Conservation (phyloP, 2,329 filamentous ascomycete genomes). For the Daldinia eschscholtzii region DNA sequence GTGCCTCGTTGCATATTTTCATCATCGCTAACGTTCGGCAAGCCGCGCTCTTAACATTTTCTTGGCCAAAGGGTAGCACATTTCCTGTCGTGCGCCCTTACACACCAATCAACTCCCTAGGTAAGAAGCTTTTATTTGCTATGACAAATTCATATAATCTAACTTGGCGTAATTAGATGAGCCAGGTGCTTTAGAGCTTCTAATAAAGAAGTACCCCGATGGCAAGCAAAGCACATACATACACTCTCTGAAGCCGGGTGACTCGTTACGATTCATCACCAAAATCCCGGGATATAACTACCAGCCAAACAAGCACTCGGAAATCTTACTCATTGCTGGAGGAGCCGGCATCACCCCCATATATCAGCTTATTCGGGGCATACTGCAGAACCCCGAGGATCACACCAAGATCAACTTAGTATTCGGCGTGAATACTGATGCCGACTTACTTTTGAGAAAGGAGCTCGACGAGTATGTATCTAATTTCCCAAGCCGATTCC, state of each 20-base stretch:
- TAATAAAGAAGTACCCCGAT: constrained; percentile 76
- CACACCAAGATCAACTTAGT: constrained; percentile 73
- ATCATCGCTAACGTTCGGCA: constrained; percentile 29
- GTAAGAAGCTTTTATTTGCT: constrained; percentile 49
- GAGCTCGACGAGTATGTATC: constrained; percentile 67
- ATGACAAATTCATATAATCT: constrained; percentile 18
- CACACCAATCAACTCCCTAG: constrained; percentile 69
- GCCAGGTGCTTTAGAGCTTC: constrained; percentile 70
- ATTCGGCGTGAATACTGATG: constrained; percentile 74
- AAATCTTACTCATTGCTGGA: constrained; percentile 76
- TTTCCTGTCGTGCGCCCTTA: constrained; percentile 74
- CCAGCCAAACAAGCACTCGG: constrained; percentile 62
- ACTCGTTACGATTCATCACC: constrained; percentile 69
- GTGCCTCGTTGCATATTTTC: background rate
- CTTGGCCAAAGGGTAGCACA: constrained; percentile 68
- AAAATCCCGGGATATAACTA: constrained; percentile 68
- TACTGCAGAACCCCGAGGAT: constrained; percentile 72
- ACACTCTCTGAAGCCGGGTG: constrained; percentile 73
- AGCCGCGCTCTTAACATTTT: constrained; percentile 70
- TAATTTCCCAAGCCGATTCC: constrained; percentile 67
- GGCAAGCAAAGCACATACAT: constrained; percentile 74
- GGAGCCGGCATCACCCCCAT: constrained; percentile 80
- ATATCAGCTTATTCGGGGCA: constrained; percentile 73
- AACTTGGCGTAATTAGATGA: constrained; percentile 58
- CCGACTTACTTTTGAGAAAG: constrained; percentile 69